phyloP scores from a whole-genome alignment of 1,284 basidiomycete genomes.

The Ganoderma multipileum region DNA sequence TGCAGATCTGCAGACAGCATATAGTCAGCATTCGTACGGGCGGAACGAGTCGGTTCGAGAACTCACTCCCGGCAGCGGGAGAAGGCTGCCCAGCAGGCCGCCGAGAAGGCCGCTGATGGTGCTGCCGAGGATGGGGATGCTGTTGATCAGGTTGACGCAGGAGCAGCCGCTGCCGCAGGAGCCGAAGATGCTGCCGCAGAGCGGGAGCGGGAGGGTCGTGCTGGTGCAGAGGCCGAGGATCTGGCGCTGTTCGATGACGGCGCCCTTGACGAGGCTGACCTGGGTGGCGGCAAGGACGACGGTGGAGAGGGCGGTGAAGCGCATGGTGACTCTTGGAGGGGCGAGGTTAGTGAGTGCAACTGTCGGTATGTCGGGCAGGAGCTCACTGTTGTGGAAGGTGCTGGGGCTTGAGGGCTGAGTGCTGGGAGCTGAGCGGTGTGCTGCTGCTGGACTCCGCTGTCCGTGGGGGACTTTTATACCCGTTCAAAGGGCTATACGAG shows the following conservation, averaged over 20 bases:
- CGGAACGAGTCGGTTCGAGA: background rate
- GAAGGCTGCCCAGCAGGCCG: conserved; percentile 3
- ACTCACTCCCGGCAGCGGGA: conserved; percentile 4
- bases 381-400: conserved; percentile 5
- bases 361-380: background rate
- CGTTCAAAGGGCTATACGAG: background rate
- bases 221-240: conserved; percentile 4
- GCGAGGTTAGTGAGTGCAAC: conserved; percentile 1
- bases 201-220: conserved; percentile 7
- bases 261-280: conserved; percentile 5
- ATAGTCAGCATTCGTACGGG: background rate
- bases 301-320: conserved; percentile 11
- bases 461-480: background rate
- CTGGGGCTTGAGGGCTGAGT: background rate
- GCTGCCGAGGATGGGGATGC: conserved; percentile 8
- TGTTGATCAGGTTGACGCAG: conserved; percentile 6
- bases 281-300: conserved; percentile 7
- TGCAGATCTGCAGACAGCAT: background rate
- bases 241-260: conserved; percentile 4
- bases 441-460: background rate
- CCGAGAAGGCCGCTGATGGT: conserved; percentile 1
- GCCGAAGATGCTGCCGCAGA: conserved; percentile 6
- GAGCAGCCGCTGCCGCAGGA: conserved; percentile 5
- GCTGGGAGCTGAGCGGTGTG: conserved; percentile 5
- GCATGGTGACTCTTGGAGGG: conserved; percentile 3